These are phyloP conservation scores for Phytopythium montanum DNA, from an alignment of 352 stramenopile species.

Conservation along the genomic window DNA sequence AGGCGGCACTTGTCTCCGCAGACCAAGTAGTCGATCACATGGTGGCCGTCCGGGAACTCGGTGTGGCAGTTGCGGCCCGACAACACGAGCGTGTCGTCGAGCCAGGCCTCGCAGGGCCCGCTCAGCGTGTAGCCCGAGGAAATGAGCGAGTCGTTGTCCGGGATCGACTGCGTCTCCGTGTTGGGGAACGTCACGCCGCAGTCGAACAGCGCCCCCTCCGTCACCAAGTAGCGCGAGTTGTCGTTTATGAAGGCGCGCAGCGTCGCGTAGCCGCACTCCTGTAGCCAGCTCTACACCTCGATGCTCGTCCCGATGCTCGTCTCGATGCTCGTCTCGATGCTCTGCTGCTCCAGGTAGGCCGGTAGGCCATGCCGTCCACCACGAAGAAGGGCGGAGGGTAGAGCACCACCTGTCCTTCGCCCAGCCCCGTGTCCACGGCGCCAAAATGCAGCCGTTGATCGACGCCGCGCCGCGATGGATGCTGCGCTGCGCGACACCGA, in stretches of 20 bases:
- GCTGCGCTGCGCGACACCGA: no score
- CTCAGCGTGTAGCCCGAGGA: conserved; percentile 54
- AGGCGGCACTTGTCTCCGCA: conserved; percentile 41
- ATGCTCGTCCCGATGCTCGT: no score
- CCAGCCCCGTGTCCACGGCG: conserved; percentile 20
- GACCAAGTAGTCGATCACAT: conserved; percentile 45
- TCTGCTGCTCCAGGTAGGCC: conserved; percentile 50
- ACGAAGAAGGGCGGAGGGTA: conserved; percentile 50
- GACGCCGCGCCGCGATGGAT: no score
- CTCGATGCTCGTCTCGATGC: no score
- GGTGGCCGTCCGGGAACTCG: conserved; percentile 26
- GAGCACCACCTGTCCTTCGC: conserved; percentile 39
- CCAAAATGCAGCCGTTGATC: no score
- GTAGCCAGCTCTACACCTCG: conserved; percentile 37
- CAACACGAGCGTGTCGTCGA: conserved; percentile 37
- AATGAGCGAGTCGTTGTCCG: conserved; percentile 35
- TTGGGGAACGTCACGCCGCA: conserved; percentile 47
- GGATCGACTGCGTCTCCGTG: conserved; percentile 39
- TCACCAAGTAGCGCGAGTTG: conserved; percentile 44
- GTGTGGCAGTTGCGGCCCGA: conserved; percentile 43
- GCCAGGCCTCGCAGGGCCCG: conserved; percentile 56
- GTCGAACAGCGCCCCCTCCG: conserved; percentile 43
- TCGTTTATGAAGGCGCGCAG: conserved; percentile 55
- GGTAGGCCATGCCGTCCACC: conserved; percentile 41
- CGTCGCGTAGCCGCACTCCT: conserved; percentile 32